phyloP scores from a whole-genome alignment of 371 early-diverging fungal species.

The Amoeboaphelidium protococcarum region DNA sequence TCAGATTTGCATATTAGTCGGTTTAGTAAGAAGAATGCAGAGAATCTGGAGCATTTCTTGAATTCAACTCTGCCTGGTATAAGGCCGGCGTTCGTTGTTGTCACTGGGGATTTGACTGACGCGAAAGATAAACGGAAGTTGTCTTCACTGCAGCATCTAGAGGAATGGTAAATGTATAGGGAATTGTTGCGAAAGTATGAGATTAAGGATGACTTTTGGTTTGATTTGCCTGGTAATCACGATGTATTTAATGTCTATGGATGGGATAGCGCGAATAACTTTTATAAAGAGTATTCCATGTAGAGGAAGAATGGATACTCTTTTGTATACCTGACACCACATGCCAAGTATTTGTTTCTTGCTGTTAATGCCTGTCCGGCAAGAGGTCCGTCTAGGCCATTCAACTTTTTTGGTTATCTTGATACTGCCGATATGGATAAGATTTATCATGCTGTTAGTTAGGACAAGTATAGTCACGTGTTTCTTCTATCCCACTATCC shows the following conservation, averaged over 20 bases:
- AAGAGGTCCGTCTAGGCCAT: constrained; percentile 46
- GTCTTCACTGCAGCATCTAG: constrained; percentile 38
- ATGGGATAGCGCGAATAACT: constrained; percentile 8
- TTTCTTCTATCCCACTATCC: constrained; percentile 53
- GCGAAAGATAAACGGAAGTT: constrained; percentile 37
- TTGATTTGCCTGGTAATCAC: constrained; percentile 52
- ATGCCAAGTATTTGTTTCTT: constrained; percentile 50
- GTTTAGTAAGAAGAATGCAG: background rate
- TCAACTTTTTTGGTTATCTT: constrained; percentile 70
- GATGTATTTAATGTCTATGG: constrained; percentile 46
- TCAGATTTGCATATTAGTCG: background rate
- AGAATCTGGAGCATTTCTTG: background rate
- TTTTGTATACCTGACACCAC: constrained; percentile 23
- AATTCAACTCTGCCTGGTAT: constrained; percentile 8
- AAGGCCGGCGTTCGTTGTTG: constrained; percentile 13
- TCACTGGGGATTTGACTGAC: constrained; percentile 49
- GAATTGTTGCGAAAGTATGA: background rate
- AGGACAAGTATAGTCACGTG: constrained; percentile 28
- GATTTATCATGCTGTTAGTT: constrained; percentile 19
- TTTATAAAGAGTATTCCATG: background rate
- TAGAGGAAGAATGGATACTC: constrained; percentile 22
- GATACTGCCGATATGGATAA: constrained; percentile 42
- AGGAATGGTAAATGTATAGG: constrained; percentile 34
- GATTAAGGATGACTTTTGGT: constrained; percentile 23
- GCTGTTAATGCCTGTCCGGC: constrained; percentile 57